Base-by-base conservation (phyloP, 2,329 filamentous ascomycete species). In the Plectosphaerella sp. region DNA sequence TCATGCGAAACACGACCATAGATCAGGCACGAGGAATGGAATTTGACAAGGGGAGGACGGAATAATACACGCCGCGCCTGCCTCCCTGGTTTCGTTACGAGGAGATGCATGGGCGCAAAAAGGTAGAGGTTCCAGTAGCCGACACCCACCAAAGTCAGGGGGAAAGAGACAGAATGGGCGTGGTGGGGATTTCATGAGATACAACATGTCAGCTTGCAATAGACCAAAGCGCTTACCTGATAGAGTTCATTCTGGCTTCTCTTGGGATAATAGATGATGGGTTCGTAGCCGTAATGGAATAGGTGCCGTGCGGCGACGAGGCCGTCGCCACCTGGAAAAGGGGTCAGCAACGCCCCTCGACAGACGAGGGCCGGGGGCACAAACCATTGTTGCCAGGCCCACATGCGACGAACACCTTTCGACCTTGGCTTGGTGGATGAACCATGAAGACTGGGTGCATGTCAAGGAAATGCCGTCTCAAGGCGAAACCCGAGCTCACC, bases 261-360 rank as follows among this genome's bases (percentile, higher is more conserved):
- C 70, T 97, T 97, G 1, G 94, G 94, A 64, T 96, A 97, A 74
- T 94, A 97, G 45, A 99, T 78, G 9, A 84, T 87, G 4, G 93
- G 92, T 22, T 82, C 81, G 71, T 97, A 99, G 56, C 94, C 93
- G 67, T 95, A 97, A 65, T 96, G 89, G 66, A 83, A 84, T 5
- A 99, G 80, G 70, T 99, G 94, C 24, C 94, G 86, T 50, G 94
- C 94, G 47, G 93, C 92, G 25, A 99, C 94, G 3, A 99, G 82
- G 3, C 94, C 94, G 69, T 99, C 94, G 37, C 94, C 94, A 56
- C 94, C 90, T 92, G 50, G 33, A 33, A 28, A 46, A 5, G n/a
- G 7, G 43, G 11, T 28, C 43, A 46, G 35, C 25, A 3, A 48
- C 20, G 33, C 12, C 56, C 15, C 46, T 33, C 28, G 11, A 10